These are phyloP conservation scores for Vigna trinervia DNA, from an alignment of 306 rosid genomes.

Conservation along the genomic window DNA sequence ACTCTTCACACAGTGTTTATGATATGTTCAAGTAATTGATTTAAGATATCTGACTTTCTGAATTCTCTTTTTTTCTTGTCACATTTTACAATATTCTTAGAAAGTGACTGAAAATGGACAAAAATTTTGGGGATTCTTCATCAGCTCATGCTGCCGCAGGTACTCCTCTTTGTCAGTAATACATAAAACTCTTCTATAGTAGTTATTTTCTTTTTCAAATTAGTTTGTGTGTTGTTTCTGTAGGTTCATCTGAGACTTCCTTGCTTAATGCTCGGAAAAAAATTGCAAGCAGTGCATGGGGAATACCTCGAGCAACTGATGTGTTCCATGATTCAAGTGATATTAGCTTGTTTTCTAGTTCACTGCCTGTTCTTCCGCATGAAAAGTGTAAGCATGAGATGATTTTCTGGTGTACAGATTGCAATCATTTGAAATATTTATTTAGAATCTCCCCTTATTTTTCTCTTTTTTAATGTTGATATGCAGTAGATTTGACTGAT, in stretches of 20 bases:
- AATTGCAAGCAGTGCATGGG: constrained; percentile 66
- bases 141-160: constrained; percentile 59
- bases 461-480: constrained; percentile 1
- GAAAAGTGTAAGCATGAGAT: constrained; percentile 68
- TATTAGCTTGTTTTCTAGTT: constrained; percentile 81
- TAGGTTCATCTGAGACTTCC: constrained; percentile 60
- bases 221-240: constrained; percentile 39
- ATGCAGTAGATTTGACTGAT: constrained; percentile 72
- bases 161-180: constrained; percentile 40
- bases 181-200: neutral
- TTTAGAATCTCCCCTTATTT: neutral
- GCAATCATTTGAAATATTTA: constrained; percentile 32
- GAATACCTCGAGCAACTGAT: constrained; percentile 52
- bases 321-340: constrained; percentile 68
- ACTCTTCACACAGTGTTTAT: constrained; percentile 6
- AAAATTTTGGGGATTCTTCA: constrained; percentile 51
- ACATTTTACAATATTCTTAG: constrained; percentile 40
- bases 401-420: neutral
- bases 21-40: neutral
- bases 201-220: constrained; percentile 17
- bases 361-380: constrained; percentile 82
- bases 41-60: constrained; percentile 29
- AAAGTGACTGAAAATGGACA: constrained; percentile 62
- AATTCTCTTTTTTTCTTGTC: constrained; percentile 9
- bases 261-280: constrained; percentile 50